Conservation (phyloP, 192 early-diverging fungal species). For the Gonapodya sp. region DNA sequence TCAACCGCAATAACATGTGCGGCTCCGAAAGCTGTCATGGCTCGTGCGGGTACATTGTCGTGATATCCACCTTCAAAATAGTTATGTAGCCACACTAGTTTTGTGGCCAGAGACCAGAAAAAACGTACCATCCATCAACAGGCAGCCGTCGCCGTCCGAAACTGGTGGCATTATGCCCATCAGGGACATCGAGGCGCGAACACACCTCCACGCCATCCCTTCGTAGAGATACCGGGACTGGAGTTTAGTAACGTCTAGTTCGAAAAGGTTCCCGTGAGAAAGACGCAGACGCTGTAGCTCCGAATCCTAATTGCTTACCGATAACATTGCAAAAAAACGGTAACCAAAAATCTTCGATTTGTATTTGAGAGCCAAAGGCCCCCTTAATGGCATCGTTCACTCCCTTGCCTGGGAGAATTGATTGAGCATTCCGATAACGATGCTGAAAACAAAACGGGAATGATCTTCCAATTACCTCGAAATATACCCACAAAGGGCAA, state of each 20-base stretch:
- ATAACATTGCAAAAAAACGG: constrained; percentile 91
- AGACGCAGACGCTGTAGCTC: constrained; percentile 67
- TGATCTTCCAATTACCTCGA: constrained; percentile 40
- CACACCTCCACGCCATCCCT: constrained; percentile 65
- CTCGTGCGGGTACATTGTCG: constrained; percentile 89
- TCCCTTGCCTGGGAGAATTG: neutral
- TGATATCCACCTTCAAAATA: constrained; percentile 73
- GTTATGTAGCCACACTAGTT: neutral
- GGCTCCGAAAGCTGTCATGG: constrained; percentile 43
- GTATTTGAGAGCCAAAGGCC: constrained; percentile 52
- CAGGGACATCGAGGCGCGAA: constrained; percentile 96
- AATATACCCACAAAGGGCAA: constrained; percentile 90
- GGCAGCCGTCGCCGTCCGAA: constrained; percentile 87
- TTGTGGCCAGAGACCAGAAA: too few relatives aligned
- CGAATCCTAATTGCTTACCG: constrained; percentile 85
- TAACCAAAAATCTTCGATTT: constrained; percentile 97
- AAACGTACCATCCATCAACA: constrained; percentile 97
- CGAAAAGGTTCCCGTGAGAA: neutral
- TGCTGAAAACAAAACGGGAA: neutral
- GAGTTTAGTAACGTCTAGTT: neutral
- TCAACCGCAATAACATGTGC: constrained; percentile 89
- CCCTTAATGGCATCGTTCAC: neutral
- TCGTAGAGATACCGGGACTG: constrained; percentile 64
- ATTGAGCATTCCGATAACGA: neutral
- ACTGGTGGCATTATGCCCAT: constrained; percentile 84